Base-by-base conservation (phyloP, 108 stramenopile genomes). In the Asterionellopsis glacialis region DNA sequence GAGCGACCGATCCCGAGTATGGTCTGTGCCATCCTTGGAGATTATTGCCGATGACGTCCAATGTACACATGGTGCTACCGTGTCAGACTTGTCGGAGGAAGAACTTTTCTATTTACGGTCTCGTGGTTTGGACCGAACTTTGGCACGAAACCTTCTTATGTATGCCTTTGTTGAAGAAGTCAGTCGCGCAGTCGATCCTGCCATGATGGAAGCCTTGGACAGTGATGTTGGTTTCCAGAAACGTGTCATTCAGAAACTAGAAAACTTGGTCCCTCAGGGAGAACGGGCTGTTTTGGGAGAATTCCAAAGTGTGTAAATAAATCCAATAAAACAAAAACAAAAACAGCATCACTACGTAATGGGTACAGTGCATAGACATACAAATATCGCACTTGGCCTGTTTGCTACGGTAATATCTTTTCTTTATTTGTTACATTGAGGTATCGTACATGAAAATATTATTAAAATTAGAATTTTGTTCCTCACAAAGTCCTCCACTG, bases 1-100 rank as follows among this genome's bases (percentile, higher is more conserved):
- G 72, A 84, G 76, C 51, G 94, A 97, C 60, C 74, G 80, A 61
- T 85, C 77, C 3, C 63, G 88, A 26, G 83, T 95, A 40, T 88
- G 87, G 86, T 72, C 89, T n/a, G 90, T 92, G 24, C 97, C 97
- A 19, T 83, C 87, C 28, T 74, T 97, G 63, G 95, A 95, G 63
- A 96, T 97, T 56, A 88, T 95, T 70, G 95, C 97, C 11, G 94
- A 95, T 67, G 92, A 97, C 78, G 94, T 97, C 14, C 70, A 82
- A 64, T 97, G 97, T 70, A 87, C 91, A 15, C 97, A 97, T 70
- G 97, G 97, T 16, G 91, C 95, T n/a, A 95, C 97, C 13, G 82
- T 97, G 52, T 88, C 89, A 16, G 97, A 97, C 77, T 73, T 97
- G 63, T 81, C 83, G 38, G 97, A 97, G 69, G 95, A 97, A 65